Evolutionary conservation across 2,329 filamentous ascomycete species (phyloP), one percentile per base, ranked within the genome.

Genomic region (Fusarium ramigenum): DNA sequence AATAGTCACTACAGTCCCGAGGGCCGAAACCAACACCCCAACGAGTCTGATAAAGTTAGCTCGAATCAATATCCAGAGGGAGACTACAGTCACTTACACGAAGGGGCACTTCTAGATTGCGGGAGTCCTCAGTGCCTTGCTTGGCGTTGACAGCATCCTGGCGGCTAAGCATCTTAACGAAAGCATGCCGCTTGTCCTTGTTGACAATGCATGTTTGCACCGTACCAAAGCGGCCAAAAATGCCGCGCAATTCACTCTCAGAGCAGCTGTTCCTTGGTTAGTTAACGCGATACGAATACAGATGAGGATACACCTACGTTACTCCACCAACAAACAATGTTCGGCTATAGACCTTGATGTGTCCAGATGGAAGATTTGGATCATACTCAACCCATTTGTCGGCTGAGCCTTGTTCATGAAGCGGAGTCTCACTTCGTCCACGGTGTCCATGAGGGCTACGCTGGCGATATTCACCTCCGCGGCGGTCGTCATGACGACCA

Each of bases 191-290:
- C 85, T 98, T 99, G 79, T 99, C 96, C 79, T 94, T 93, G 84
- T 99, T 98, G 75, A 98, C 95, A 74, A 99, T 99, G 83, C 96
- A 98, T 3, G 96, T 98, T 83, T 99, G 96, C 8, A 99, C 96
- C 60, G 91, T 87, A 66, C 96, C 96, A 79, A 92, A 97, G 50
- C 91, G 91, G 78, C 86, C 87, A 82, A 99, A 99, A 49, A 97
- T 91, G 57, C 85, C 85, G 60, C 95, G 91, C 60, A 99, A 87
- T 80, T 98, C 95, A 65, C 88, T 86, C 82, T 99, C 96, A 11
- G 93, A 91, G 66, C 90, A 92, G 42, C 91, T 93, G 66, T 67
- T 30, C 52, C 23, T 65, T 79, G 69, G 76, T 83, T 75, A 83
- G 77, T 50, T 67, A 56, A 57, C 28, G 50, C 28, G 52, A 47